Evolutionary conservation across 495 filamentous ascomycete genomes (phyloP).

Genomic region (Umbilicaria muhlenbergii): DNA sequence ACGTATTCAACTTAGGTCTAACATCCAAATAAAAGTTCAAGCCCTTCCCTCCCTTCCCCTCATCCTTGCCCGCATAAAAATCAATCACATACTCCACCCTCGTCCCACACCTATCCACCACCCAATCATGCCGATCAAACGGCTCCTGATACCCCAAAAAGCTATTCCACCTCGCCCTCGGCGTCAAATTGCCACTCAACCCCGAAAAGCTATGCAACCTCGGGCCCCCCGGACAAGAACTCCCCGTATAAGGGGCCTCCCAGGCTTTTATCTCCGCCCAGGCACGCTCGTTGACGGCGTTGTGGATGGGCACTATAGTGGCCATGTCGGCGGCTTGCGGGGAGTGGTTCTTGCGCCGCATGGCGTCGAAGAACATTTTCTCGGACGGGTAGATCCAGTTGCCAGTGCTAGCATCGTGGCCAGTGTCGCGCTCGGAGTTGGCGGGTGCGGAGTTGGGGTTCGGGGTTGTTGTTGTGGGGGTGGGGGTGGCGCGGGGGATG

Average conservation of each 20-base stretch:
- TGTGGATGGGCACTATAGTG: slow-evolving; percentile 91
- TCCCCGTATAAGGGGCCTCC: slow-evolving; percentile 53
- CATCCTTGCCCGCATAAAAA: slow-evolving; percentile 74
- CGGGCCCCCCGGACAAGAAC: slow-evolving; percentile 53
- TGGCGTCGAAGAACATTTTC: slow-evolving; percentile 86
- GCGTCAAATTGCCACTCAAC: slow-evolving; percentile 42
- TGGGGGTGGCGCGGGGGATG: slow-evolving; percentile 52
- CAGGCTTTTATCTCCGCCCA: slow-evolving; percentile 74
- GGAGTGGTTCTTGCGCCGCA: slow-evolving; percentile 62
- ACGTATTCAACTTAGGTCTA: slow-evolving; percentile 81
- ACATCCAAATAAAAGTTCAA: slow-evolving; percentile 92
- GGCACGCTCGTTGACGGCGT: slow-evolving; percentile 85
- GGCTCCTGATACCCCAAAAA: slow-evolving; percentile 75
- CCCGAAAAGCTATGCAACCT: slow-evolving; percentile 29
- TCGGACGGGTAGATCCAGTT: slow-evolving; percentile 98
- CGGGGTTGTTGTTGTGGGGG: slow-evolving; percentile 16
- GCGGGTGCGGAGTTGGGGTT: slow-evolving; percentile 18
- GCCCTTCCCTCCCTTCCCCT: slow-evolving; percentile 30
- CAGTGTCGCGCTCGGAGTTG: slow-evolving; percentile 23
- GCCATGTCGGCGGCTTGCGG: slow-evolving; percentile 56
- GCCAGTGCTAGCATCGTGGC: slow-evolving; percentile 56
- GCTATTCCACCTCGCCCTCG: slow-evolving; percentile 65
- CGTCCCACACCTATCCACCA: slow-evolving; percentile 79
- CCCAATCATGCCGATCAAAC: slow-evolving; percentile 96
- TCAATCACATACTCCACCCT: slow-evolving; percentile 92